phyloP scores from a whole-genome alignment of 176 grass and related monocot species.

The Aegilops umbellulata region DNA sequence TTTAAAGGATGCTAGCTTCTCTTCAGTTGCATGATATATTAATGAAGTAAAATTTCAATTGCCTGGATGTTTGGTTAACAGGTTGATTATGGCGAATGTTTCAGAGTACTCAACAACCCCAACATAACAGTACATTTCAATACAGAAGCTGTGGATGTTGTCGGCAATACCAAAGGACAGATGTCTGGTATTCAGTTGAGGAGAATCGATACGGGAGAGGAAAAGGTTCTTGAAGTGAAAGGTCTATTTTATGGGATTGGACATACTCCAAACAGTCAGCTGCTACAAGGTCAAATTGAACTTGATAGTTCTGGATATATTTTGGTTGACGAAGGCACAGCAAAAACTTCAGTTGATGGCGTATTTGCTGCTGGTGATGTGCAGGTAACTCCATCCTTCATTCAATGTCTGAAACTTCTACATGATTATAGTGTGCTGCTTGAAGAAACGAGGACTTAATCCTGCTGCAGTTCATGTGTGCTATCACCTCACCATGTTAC shows the following conservation, averaged over 20 bases:
- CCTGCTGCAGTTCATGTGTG: not conserved
- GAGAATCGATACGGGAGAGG: constrained; percentile 58
- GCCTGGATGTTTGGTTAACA: constrained; percentile 99
- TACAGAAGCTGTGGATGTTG: constrained; percentile 85
- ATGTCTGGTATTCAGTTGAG: constrained; percentile 87
- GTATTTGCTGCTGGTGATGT: constrained; percentile 99
- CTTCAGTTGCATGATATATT: constrained; percentile 58
- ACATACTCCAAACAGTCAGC: constrained; percentile 89
- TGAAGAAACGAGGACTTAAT: not conserved
- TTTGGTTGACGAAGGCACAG: constrained; percentile 70
- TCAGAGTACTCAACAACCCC: constrained; percentile 98
- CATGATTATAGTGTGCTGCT: not conserved
- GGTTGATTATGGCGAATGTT: constrained; percentile 99
- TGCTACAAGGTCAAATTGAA: constrained; percentile 88
- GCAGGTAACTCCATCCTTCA: constrained; percentile 57
- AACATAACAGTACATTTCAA: constrained; percentile 97
- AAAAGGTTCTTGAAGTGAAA: constrained; percentile 80
- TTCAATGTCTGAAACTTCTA: not conserved
- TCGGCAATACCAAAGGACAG: constrained; percentile 83
- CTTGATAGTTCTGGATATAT: constrained; percentile 88
- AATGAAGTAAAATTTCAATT: constrained; percentile 87
- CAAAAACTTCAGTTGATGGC: constrained; percentile 86
- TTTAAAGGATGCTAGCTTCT: constrained; percentile 50
- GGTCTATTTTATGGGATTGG: constrained; percentile 99
- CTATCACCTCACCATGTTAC: not conserved